Base-by-base conservation (phyloP, 768 basidiomycete genomes). In the Hericium erinaceus region DNA sequence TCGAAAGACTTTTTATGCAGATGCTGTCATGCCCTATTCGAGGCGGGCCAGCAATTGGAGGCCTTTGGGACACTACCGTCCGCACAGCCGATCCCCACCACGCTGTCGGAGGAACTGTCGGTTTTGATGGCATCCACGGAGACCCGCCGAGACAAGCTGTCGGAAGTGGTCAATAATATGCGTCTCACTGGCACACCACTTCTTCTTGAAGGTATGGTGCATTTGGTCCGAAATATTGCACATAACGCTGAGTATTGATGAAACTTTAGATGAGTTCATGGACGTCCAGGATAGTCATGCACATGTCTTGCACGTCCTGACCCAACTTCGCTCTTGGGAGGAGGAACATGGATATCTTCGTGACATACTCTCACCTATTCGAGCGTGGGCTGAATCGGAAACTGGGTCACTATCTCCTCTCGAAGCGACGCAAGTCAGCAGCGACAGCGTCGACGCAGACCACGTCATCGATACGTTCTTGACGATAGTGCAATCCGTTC, bases 381-480 rank as follows among this genome's bases (percentile, higher is more conserved):
- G 64, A 11, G 56, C 54, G 6, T 73, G 75, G 71, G 63, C 73
- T 1, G 57, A 58, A 44, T 52, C 60, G 8, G 60, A 62, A 53
- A 22, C 22, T 7, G 39, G 37, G 20, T 13, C 33, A 22, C 11
- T 18, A n/a, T 46, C 48, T 38, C 8, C 15, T 10, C 37, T 20
- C 16, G n/a, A 49, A 37, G 26, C 44, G 33, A 28, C 15, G 13
- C n/a, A 39, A 13, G 15, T 51, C 28, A 26, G 20, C 15, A n/a
- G 54, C n/a, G 52, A 39, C 60, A 18, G 39, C 55, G 69, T 61
- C 22, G 63, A 65, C 52, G 65, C 72, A 1, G 76, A 81, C 54
- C 37, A 61, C 3, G 65, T 88, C 56, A 79, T 94, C 63, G 80
- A 87, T 61, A 67, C 75, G 0, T 72, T 92, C 50, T 77, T 95